Evolutionary conservation across 1,284 basidiomycete species (phyloP).

Genomic region (Macrocystidia cucumis): DNA sequence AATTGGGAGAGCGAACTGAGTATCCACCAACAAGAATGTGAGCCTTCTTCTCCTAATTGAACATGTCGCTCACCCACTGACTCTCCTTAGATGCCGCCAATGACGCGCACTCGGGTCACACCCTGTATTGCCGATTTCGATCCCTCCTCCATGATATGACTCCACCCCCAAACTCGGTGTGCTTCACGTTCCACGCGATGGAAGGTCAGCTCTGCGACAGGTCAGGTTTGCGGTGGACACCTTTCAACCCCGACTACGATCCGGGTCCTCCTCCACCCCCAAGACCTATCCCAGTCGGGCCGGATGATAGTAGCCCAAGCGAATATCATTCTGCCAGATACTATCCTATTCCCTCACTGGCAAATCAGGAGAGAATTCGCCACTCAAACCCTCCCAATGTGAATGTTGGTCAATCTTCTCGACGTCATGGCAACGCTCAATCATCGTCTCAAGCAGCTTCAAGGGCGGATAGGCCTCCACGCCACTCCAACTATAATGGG

Average conservation of each 20-base stretch:
- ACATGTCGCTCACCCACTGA: slow-evolving; percentile 4
- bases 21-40: slow-evolving; percentile 48
- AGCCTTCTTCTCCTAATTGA: slow-evolving; percentile 13
- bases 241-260: slow-evolving; percentile 60
- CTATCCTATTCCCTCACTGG: too few species aligned
- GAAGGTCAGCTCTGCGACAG: slow-evolving; percentile 36
- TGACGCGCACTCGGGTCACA: slow-evolving; percentile 56
- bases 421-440: too few species aligned
- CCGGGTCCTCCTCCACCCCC: slow-evolving; percentile 55
- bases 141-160: slow-evolving; percentile 30
- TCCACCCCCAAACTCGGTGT: slow-evolving; percentile 32
- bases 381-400: too few species aligned
- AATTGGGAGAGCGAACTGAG: slow-evolving; percentile 57
- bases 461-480: too few species aligned
- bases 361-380: too few species aligned
- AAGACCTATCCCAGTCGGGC: slow-evolving; percentile 8
- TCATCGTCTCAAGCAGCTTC: too few species aligned
- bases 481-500: too few species aligned
- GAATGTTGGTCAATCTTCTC: too few species aligned
- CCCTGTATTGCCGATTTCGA: slow-evolving; percentile 37
- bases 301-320: too few species aligned
- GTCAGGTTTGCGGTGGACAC: slow-evolving; percentile 37
- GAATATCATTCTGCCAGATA: too few species aligned
- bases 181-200: slow-evolving; percentile 50
- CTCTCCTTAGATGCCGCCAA: slow-evolving; percentile 55